These are phyloP conservation scores for Hyaloperonospora brassicae DNA, from an alignment of 352 stramenopile species.

Conservation along the genomic window DNA sequence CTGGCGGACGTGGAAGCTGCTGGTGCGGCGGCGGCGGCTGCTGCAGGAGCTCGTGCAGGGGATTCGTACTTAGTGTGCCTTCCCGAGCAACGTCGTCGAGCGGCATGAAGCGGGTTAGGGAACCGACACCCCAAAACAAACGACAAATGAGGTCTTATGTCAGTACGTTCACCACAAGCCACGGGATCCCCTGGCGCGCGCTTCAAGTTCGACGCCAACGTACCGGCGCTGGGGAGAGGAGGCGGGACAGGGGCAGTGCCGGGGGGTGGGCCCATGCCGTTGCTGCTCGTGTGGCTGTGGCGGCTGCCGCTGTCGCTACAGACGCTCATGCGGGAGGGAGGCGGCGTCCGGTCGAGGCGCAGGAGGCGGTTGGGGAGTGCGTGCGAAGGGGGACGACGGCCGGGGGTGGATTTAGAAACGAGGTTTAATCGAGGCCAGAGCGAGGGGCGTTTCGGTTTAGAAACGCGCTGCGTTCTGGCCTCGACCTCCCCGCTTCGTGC, in stretches of 20 bases:
- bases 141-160: background rate
- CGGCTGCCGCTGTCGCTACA: constrained; percentile 28
- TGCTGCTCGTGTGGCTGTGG: constrained; percentile 40
- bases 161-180: background rate
- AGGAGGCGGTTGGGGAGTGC: constrained; percentile 15
- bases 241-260: constrained; percentile 24
- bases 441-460: too few relatives aligned
- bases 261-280: constrained; percentile 14
- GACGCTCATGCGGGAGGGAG: constrained; percentile 21
- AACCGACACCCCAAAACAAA: background rate
- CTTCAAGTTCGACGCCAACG: background rate
- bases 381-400: background rate
- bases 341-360: constrained; percentile 8
- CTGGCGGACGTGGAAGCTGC: constrained; percentile 16
- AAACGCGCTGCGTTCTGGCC: too few relatives aligned
- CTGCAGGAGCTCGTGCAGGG: constrained; percentile 58
- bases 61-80: constrained; percentile 51
- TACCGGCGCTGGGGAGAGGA: constrained; percentile 16
- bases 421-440: too few relatives aligned
- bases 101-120: constrained; percentile 39
- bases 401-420: too few relatives aligned
- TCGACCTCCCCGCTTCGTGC: too few relatives aligned
- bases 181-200: too few relatives aligned
- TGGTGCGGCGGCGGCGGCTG: constrained; percentile 30
- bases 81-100: constrained; percentile 51